These are phyloP conservation scores for Neurospora tetraspora DNA, from an alignment of 495 filamentous ascomycete genomes.

Conservation along the genomic window DNA sequence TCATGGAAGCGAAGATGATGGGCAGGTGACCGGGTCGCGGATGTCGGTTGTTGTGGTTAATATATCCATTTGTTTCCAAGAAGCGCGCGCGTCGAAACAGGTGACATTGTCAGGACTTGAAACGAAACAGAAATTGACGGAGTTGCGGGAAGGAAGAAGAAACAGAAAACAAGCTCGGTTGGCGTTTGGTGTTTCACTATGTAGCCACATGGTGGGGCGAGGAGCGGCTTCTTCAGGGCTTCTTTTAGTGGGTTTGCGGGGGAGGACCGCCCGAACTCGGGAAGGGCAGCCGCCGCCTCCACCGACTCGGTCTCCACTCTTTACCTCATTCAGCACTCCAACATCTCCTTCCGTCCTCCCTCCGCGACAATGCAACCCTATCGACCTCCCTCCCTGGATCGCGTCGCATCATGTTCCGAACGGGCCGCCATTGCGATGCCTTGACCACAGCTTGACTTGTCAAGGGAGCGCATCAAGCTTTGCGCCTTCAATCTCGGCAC, in stretches of 20 bases:
- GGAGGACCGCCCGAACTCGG: too few species aligned
- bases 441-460: too few species aligned
- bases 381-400: constrained; percentile 2
- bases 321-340: neutral
- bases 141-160: neutral
- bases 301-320: neutral
- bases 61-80: neutral
- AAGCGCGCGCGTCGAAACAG: neutral
- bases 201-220: neutral
- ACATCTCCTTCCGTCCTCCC: constrained; percentile 13
- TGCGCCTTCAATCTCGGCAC: neutral
- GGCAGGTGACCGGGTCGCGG: neutral
- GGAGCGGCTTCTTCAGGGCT: neutral
- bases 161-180: neutral
- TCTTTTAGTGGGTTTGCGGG: neutral
- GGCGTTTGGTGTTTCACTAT: neutral
- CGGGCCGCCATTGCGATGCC: constrained; percentile 18
- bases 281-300: neutral
- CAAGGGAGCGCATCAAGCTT: neutral
- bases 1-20: too few species aligned
- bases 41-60: neutral
- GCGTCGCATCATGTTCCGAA: neutral
- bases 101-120: neutral
- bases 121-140: neutral
- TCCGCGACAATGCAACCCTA: constrained; percentile 22